Base-by-base conservation (phyloP, 805 yeast genomes). In the Candida chilensis region DNA sequence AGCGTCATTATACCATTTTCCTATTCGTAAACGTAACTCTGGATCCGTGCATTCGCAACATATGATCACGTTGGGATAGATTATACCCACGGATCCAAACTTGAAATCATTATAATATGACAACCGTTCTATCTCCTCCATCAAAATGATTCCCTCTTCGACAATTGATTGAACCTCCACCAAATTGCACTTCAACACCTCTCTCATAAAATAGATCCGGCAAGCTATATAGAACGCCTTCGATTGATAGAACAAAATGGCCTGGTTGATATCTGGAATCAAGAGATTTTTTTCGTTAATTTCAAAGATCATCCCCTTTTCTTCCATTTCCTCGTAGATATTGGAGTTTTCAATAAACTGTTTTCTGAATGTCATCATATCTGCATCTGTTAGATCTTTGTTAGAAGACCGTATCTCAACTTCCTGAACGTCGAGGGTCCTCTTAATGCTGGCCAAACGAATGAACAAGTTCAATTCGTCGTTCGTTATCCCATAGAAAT, bases 91-190 rank as follows among this genome's bases (percentile, higher is more conserved):
- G 13, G 25, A 22, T 8, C 25, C 25, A 22, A n/a, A 22, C 13
- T 22, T 22, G 25, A 22, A 22, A n/a, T 22, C 12, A 22, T 22
- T 22, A 15, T n/a, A 22, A 22, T n/a, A 22, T 8, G 25, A 22
- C 12, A 22, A 22, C 12, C 13, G 11, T 22, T 22, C 25, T 7
- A 22, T 22, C 12, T 22, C 25, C 13, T 22, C 25, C 25, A 22
- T 22, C n/a, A 22, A 11, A 22, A n/a, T 22, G 15, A 22, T n/a
- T n/a, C 25, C 13, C 13, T 22, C 25, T 8, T n/a, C 13, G 11
- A 22, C 13, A 12, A 22, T n/a, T 7, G 7, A 15, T 15, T 22
- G 25, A 22, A 22, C 13, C 6, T 7, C 12, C 13, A 7, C 6
- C 13, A 22, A 11, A 22, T 12, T 12, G 7, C 13, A 12, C 13